Conservation (phyloP, 306 rosid genomes). For the Malus sylvestris region DNA sequence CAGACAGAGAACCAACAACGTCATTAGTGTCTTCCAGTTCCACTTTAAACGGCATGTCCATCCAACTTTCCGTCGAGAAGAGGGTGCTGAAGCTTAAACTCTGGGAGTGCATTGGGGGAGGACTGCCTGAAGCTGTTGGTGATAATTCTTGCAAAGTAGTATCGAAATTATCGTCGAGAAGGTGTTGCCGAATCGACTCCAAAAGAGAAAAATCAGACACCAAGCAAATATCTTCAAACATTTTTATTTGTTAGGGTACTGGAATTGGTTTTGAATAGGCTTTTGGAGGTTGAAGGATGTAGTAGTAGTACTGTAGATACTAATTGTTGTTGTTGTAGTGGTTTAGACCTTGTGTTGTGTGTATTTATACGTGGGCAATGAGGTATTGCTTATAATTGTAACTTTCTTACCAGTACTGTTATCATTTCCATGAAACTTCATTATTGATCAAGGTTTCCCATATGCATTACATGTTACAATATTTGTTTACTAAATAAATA, state of each 20-base stretch:
- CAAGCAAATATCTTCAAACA: not conserved
- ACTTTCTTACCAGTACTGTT: not conserved
- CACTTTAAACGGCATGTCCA: constrained; percentile 3
- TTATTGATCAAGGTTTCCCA: not conserved
- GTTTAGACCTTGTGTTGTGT: not conserved
- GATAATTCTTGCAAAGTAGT: not conserved
- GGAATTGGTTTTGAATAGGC: not conserved
- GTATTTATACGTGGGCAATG: not conserved
- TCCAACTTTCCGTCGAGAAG: constrained; percentile 15
- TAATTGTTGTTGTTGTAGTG: not conserved
- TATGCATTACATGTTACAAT: not conserved
- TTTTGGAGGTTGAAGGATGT: not conserved
- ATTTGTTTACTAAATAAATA: not conserved
- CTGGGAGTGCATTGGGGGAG: not conserved
- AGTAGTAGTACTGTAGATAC: not conserved
- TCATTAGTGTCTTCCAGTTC: constrained; percentile 9
- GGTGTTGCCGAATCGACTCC: constrained; percentile 17
- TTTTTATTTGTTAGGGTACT: not conserved
- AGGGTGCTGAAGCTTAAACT: constrained; percentile 6
- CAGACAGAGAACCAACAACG: not conserved
- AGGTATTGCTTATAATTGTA: not conserved
- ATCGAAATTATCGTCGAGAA: constrained; percentile 19
- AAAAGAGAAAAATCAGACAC: constrained; percentile 20
- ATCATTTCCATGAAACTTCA: not conserved
- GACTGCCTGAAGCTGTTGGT: not conserved